Base-by-base conservation (phyloP, 257 asterid species). In the Leonotis leonurus region DNA sequence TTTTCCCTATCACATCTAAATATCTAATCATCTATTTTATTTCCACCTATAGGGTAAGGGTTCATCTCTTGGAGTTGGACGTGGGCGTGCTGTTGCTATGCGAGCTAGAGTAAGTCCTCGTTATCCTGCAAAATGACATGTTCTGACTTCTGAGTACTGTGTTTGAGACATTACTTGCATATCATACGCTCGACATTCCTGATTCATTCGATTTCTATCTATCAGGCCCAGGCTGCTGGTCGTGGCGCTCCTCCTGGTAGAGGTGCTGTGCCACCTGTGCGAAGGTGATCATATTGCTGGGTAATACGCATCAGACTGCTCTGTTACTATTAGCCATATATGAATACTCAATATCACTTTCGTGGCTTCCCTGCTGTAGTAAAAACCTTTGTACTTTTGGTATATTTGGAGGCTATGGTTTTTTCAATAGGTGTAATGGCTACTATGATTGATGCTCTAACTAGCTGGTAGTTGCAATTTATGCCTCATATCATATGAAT, bases 41-140 rank as follows among this genome's bases (percentile, higher is more conserved):
- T 41, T 72, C 37, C 44, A 27, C 60, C 59, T 68, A 43, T 18
- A 90, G 97, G 97, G 96, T 44, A 90, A 87, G 81, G 94, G 97
- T 54, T 78, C 95, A 17, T 65, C 85, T 7, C 83, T 87, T 78
- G 97, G 97, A 52, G 96, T 80, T 67, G 97, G 97, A n/a, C 88
- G 97, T 46, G 97, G 97, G 12, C 96, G 96, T 63, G 95, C 95
- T 72, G 90, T 81, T 39, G 93, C 90, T 36, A 80, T 85, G 96
- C 85, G 97, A 67, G 95, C 97, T 36, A 87, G 90, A 65, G 97
- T 90, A 81, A 80, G 91, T 65, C 18, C 32, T 29, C 12, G 17
- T 32, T 27, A 22, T 9, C 18, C 24, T 26, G 46, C 53, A 32
- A 51, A 33, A 29, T 39, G 48, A 40, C 37, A 45, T 16, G 8